Conservation (phyloP, 768 basidiomycete species). For the Russula emetica region DNA sequence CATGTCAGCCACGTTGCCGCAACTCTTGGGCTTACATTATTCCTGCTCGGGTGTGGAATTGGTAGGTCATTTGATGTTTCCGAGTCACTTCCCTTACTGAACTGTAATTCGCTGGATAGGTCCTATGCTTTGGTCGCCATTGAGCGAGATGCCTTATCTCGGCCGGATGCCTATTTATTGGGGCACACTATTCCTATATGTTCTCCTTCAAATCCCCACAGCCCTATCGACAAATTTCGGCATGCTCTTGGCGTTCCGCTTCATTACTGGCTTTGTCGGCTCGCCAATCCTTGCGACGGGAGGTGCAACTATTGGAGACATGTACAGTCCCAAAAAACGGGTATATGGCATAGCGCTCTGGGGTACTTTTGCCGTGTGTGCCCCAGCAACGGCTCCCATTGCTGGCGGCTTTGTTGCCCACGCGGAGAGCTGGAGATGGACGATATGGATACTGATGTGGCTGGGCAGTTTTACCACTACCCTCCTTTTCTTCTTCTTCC, state of each 20-base stretch:
- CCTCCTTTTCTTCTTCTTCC: slow-evolving; percentile 34
- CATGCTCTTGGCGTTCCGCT: slow-evolving; percentile 37
- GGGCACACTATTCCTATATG: slow-evolving; percentile 33
- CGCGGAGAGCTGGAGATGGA: slow-evolving; percentile 36
- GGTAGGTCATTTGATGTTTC: slow-evolving; percentile 17
- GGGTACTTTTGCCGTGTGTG: slow-evolving; percentile 32
- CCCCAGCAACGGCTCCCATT: slow-evolving; percentile 35
- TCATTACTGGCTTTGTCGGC: slow-evolving; percentile 37
- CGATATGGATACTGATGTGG: slow-evolving; percentile 36
- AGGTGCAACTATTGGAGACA: slow-evolving; percentile 32
- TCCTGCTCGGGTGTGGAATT: slow-evolving; percentile 30
- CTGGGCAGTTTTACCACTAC: slow-evolving; percentile 31
- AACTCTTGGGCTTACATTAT: slow-evolving; percentile 34
- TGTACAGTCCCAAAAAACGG: slow-evolving; percentile 30
- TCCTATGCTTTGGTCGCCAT: slow-evolving; percentile 32
- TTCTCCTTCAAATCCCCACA: slow-evolving; percentile 36
- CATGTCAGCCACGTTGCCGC: slow-evolving; percentile 32
- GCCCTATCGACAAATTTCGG: slow-evolving; percentile 34
- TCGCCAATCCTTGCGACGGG: slow-evolving; percentile 37
- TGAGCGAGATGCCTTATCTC: slow-evolving; percentile 36
- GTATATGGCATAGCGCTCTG: slow-evolving; percentile 32
- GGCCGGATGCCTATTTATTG: slow-evolving; percentile 38
- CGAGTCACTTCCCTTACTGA: slow-evolving; percentile 3
- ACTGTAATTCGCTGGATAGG: slow-evolving; percentile 26
- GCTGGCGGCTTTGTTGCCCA: slow-evolving; percentile 37